Conservation (phyloP, 495 filamentous ascomycete genomes). For the Penicillium daleae region DNA sequence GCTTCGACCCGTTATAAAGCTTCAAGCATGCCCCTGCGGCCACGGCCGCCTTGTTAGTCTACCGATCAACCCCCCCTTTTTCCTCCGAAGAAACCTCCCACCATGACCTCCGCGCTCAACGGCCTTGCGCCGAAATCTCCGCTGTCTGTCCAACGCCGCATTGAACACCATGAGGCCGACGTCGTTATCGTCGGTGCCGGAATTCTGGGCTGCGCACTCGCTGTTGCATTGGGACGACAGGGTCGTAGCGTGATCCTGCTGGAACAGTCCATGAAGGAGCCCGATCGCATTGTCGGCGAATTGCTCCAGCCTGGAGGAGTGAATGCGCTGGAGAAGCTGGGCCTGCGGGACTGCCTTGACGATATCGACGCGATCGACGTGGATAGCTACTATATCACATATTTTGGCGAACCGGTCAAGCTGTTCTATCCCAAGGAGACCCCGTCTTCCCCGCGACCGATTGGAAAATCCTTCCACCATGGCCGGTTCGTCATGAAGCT, state of each 20-base stretch:
- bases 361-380: constrained; percentile 83
- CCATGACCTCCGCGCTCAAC: constrained; percentile 33
- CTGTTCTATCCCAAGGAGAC: constrained; percentile 69
- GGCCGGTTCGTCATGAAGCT: constrained; percentile 80
- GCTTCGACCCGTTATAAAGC: constrained; percentile 11
- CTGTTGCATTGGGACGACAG: constrained; percentile 83
- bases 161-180: constrained; percentile 64
- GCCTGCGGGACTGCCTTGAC: constrained; percentile 80
- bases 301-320: constrained; percentile 92
- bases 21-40: constrained; percentile 24
- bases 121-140: constrained; percentile 32
- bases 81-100: constrained; percentile 12
- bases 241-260: constrained; percentile 90
- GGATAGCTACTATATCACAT: constrained; percentile 86
- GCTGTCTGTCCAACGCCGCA: constrained; percentile 47
- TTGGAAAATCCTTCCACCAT: constrained; percentile 80
- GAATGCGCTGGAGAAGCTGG: constrained; percentile 76
- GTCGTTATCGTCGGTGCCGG: constrained; percentile 91
- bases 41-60: constrained; percentile 15
- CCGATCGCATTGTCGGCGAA: constrained; percentile 96
- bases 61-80: constrained; percentile 4
- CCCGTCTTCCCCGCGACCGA: constrained; percentile 46
- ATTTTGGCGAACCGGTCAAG: constrained; percentile 73
- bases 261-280: constrained; percentile 87
- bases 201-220: constrained; percentile 84